A percentile compares a stretch with the other conserved stretches of the same genome.
These are phyloP conservation scores for Nemania sp. DNA, from an alignment of 2,329 filamentous ascomycete genomes.

Conservation along the genomic window DNA sequence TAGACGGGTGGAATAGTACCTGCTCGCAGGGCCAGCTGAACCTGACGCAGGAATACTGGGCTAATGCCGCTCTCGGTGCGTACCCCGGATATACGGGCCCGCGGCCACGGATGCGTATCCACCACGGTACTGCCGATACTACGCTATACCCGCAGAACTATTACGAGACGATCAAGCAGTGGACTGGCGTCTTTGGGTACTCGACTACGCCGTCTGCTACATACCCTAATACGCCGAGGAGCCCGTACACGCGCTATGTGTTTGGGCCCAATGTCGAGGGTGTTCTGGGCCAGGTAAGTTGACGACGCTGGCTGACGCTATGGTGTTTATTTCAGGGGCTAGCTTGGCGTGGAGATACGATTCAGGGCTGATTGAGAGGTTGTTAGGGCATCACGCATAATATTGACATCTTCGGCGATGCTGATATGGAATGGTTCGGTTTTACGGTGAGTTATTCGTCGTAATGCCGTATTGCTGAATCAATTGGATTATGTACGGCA, in stretches of 20 bases:
- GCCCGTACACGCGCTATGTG: constrained; percentile 41
- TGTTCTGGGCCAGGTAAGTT: constrained; percentile 39
- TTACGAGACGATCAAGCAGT: constrained; percentile 52
- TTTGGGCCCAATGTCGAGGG: constrained; percentile 44
- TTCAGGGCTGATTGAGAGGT: neutral
- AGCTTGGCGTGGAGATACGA: neutral
- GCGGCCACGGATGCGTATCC: constrained; percentile 50
- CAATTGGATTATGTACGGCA: neutral
- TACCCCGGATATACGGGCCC: constrained; percentile 51
- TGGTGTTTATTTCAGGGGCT: neutral
- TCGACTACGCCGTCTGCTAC: constrained; percentile 34
- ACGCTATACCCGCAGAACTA: constrained; percentile 49
- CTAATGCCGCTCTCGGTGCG: constrained; percentile 57
- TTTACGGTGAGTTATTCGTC: constrained; percentile 29
- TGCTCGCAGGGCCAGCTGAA: constrained; percentile 62
- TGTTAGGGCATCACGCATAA: constrained; percentile 39
- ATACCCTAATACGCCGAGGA: constrained; percentile 34
- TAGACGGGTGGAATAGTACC: constrained; percentile 62
- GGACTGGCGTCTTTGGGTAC: constrained; percentile 55
- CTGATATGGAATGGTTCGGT: constrained; percentile 45
- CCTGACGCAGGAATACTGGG: constrained; percentile 61
- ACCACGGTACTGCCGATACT: constrained; percentile 53
- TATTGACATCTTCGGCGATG: constrained; percentile 41
- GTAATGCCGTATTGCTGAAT: neutral
- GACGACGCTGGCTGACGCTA: neutral